A percentile compares a stretch with the other conserved stretches of the same genome.
Conservation (phyloP, 352 stramenopile genomes). For the Phytopythium kandeliae region DNA sequence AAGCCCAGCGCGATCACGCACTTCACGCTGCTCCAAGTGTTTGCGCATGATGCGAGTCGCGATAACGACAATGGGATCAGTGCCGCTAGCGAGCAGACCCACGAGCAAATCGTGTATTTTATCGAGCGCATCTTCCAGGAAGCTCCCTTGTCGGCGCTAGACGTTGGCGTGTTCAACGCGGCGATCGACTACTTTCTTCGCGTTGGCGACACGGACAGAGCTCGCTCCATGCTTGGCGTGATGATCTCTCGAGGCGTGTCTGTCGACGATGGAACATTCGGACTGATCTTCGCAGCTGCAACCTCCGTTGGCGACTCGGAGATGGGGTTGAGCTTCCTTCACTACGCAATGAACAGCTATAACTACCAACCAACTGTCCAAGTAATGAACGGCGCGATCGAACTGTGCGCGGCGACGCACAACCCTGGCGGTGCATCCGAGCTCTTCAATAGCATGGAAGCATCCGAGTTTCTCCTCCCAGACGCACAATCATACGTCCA, state of each 20-base stretch:
- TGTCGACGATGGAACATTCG: slow-evolving; percentile 41
- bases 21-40: slow-evolving; percentile 49
- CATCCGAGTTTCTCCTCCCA: slow-evolving; percentile 23
- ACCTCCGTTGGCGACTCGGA: slow-evolving; percentile 34
- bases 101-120: slow-evolving; percentile 20
- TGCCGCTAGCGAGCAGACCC: neutral
- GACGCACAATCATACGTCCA: slow-evolving; percentile 36
- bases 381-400: slow-evolving; percentile 46
- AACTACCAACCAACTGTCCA: slow-evolving; percentile 35
- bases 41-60: slow-evolving; percentile 32
- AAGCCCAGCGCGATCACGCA: slow-evolving; percentile 26
- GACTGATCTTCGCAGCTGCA: slow-evolving; percentile 54
- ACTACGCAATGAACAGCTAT: slow-evolving; percentile 44
- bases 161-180: slow-evolving; percentile 55
- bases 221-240: slow-evolving; percentile 53
- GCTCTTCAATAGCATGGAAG: slow-evolving; percentile 42
- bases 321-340: slow-evolving; percentile 52
- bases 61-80: neutral
- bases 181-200: slow-evolving; percentile 58
- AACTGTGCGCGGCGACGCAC: slow-evolving; percentile 36
- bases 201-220: slow-evolving; percentile 34
- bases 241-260: slow-evolving; percentile 42
- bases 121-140: slow-evolving; percentile 45
- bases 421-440: slow-evolving; percentile 42
- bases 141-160: slow-evolving; percentile 23